Percentiles rank a stretch among this genome's conserved stretches.
Conservation (phyloP, 192 early-diverging fungal genomes). For the Piromyces finnis region DNA sequence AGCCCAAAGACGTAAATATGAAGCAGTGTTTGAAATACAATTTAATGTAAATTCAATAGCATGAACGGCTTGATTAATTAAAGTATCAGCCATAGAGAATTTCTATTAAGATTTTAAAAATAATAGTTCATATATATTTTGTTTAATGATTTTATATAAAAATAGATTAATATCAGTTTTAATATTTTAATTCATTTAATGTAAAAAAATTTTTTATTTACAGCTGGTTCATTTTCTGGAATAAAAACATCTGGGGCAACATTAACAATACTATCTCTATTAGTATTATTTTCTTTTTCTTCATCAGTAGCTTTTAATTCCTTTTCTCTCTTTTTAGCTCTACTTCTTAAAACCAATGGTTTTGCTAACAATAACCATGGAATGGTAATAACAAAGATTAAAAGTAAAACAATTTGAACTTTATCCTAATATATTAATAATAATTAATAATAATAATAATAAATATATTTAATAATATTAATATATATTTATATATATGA, state of each 20-base stretch:
- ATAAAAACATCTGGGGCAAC: background rate
- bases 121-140: too few relatives aligned
- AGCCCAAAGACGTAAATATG: constrained; percentile 97
- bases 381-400: constrained; percentile 71
- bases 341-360: constrained; percentile 60
- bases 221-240: background rate
- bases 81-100: constrained; percentile 31
- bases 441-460: too few relatives aligned
- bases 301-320: background rate
- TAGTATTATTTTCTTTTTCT: background rate
- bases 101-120: background rate
- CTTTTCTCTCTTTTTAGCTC: constrained; percentile 27
- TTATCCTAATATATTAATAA: background rate
- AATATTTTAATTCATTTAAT: too few relatives aligned
- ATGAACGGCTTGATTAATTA: constrained; percentile 96
- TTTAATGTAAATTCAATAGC: constrained; percentile 95
- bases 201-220: too few relatives aligned
- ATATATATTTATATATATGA: too few relatives aligned
- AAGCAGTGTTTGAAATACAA: constrained; percentile 95
- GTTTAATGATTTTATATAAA: too few relatives aligned
- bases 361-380: constrained; percentile 96
- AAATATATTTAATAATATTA: too few relatives aligned
- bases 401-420: constrained; percentile 62
- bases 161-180: too few relatives aligned
- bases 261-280: background rate